A percentile compares a stretch with the other conserved stretches of the same genome.
Evolutionary conservation across 331 rosid species (phyloP).

Genomic region (Arachis monticola): DNA sequence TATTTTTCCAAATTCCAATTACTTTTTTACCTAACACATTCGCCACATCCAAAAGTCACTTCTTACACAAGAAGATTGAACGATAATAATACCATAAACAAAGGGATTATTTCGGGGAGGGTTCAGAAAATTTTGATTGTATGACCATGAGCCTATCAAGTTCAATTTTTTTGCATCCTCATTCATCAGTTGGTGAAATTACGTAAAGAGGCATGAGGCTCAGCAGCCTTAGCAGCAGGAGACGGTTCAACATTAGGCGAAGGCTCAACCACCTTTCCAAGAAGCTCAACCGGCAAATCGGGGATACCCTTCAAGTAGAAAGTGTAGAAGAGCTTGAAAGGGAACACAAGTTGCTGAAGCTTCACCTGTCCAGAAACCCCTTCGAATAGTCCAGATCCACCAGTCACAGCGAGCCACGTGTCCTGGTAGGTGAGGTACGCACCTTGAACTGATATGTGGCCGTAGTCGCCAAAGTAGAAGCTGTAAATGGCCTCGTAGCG

Average conservation of each 20-base stretch:
- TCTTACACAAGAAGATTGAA: too few relatives aligned
- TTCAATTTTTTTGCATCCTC: background rate
- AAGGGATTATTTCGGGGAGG: too few relatives aligned
- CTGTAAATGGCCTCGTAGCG: constrained; percentile 83
- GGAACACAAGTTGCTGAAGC: constrained; percentile 76
- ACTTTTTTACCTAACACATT: too few relatives aligned
- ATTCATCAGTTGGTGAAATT: constrained; percentile 43
- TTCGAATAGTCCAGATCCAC: constrained; percentile 88
- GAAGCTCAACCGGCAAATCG: constrained; percentile 69
- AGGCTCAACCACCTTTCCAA: constrained; percentile 55
- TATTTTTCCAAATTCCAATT: too few relatives aligned
- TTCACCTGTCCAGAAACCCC: constrained; percentile 86
- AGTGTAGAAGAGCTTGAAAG: constrained; percentile 78
- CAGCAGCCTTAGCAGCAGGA: constrained; percentile 66
- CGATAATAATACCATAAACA: too few relatives aligned
- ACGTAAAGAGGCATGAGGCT: constrained; percentile 49
- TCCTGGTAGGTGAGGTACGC: constrained; percentile 79
- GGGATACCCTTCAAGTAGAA: constrained; percentile 77
- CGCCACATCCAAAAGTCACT: too few relatives aligned
- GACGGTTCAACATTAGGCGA: constrained; percentile 68
- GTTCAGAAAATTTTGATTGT: too few relatives aligned
- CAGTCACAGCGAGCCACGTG: constrained; percentile 72
- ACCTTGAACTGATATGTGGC: constrained; percentile 90
- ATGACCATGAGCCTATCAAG: background rate
- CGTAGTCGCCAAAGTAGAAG: constrained; percentile 92